Percentiles rank a stretch among this genome's conserved stretches.
phyloP scores from a whole-genome alignment of 148 eudicot species.

The Rhododendron williamsianum region DNA sequence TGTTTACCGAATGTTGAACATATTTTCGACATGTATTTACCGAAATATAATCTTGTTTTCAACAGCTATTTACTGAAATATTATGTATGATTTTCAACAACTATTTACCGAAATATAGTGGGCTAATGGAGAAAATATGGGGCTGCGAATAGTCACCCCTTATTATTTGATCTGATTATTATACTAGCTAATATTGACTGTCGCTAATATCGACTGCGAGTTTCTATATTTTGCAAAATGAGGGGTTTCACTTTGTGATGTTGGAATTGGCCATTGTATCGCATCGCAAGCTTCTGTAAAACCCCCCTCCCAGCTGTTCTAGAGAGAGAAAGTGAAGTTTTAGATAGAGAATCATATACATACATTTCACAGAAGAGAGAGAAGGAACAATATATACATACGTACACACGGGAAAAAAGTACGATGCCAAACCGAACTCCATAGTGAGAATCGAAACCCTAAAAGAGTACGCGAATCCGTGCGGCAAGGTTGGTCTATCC shows the following conservation, averaged over 20 bases:
- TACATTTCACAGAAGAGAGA: background rate
- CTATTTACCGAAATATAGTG: too few relatives aligned
- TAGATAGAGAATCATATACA: background rate
- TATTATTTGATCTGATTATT: too few relatives aligned
- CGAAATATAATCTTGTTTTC: too few relatives aligned
- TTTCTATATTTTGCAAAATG: background rate
- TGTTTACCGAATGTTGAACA: too few relatives aligned
- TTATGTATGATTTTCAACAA: too few relatives aligned
- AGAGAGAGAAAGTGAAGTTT: background rate
- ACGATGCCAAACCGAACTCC: background rate
- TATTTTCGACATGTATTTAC: too few relatives aligned
- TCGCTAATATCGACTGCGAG: background rate
- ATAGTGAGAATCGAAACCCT: background rate
- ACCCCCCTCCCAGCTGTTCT: background rate
- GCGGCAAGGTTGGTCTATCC: slow-evolving; percentile 5
- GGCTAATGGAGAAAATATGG: too few relatives aligned
- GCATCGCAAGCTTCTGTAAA: slow-evolving; percentile 2
- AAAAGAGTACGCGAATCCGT: background rate
- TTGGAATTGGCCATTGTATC: background rate
- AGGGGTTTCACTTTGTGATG: background rate
- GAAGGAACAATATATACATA: background rate
- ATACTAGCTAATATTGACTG: background rate
- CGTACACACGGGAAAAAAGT: background rate
- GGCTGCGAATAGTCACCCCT: too few relatives aligned
- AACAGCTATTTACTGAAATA: too few relatives aligned